A percentile compares a stretch with the other conserved stretches of the same genome.
Conservation (phyloP, 805 yeast species). For the Alloascoidea africana region DNA sequence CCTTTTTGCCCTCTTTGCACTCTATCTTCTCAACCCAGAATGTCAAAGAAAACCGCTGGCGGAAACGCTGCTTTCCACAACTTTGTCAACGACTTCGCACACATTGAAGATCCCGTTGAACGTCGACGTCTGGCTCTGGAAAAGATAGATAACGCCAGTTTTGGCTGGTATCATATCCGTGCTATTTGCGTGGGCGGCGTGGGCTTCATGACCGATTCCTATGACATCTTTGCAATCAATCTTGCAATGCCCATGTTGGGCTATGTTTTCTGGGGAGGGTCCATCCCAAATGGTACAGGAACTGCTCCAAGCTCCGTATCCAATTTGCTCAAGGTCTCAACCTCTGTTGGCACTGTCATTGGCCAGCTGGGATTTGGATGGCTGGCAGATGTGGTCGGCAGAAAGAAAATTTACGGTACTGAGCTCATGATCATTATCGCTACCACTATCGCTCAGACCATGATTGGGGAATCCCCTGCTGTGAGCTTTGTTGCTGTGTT, state of each 20-base stretch:
- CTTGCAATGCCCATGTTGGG: constrained; percentile 68
- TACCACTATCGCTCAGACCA: constrained; percentile 69
- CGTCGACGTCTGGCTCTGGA: constrained; percentile 78
- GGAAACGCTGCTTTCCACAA: constrained; percentile 85
- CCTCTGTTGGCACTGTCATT: constrained; percentile 87
- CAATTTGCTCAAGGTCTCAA: constrained; percentile 72
- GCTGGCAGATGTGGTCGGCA: constrained; percentile 68
- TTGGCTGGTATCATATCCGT: constrained; percentile 74
- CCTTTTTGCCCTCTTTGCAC: too few relatives aligned
- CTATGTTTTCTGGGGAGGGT: constrained; percentile 58
- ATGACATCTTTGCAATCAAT: constrained; percentile 84
- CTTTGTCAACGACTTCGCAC: constrained; percentile 64
- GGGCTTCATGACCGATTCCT: constrained; percentile 86
- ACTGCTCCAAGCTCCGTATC: constrained; percentile 52
- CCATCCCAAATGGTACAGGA: constrained; percentile 17
- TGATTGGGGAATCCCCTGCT: constrained; percentile 56
- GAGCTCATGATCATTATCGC: constrained; percentile 75
- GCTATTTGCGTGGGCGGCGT: constrained; percentile 79
- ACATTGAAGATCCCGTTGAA: constrained; percentile 72
- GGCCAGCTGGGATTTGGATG: constrained; percentile 83
- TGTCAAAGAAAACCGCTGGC: constrained; percentile 31
- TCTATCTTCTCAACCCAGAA: too few relatives aligned
- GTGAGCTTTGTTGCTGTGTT: constrained; percentile 61
- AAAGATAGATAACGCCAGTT: constrained; percentile 64
- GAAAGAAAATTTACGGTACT: constrained; percentile 77